Evolutionary conservation across 75 land plant species (phyloP).

Genomic region (Cunninghamia lanceolata): DNA sequence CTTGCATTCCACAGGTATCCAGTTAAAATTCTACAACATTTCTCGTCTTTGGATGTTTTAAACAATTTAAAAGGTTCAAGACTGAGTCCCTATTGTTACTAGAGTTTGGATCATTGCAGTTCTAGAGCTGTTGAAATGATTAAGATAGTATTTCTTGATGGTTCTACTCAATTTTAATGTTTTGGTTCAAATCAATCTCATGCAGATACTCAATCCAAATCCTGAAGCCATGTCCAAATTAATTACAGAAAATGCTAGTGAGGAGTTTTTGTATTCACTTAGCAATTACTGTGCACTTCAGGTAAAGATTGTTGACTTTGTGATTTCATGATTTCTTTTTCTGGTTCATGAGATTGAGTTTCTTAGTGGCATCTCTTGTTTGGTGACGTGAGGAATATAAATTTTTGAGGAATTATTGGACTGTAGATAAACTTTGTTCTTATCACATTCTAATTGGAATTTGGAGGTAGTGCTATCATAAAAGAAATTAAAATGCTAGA

Average conservation of each 20-base stretch:
- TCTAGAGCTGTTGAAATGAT: background rate
- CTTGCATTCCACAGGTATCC: constrained; percentile 97
- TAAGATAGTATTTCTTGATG: background rate
- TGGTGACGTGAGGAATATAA: background rate
- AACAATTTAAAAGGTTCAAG: background rate
- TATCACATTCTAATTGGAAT: background rate
- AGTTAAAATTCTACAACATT: background rate
- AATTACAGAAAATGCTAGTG: constrained; percentile 97
- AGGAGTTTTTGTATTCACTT: constrained; percentile 88
- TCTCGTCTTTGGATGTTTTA: background rate
- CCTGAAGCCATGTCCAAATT: constrained; percentile 97
- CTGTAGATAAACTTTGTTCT: background rate
- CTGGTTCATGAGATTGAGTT: background rate
- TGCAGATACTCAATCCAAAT: constrained; percentile 96
- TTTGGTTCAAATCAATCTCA: background rate
- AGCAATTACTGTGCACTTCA: constrained; percentile 99
- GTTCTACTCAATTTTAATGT: background rate
- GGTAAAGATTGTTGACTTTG: constrained; percentile 35
- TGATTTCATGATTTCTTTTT: background rate
- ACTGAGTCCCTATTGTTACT: background rate
- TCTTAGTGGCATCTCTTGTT: background rate
- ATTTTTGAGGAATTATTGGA: background rate
- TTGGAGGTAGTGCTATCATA: background rate
- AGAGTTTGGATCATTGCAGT: background rate
- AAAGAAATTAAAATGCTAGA: background rate